Conservation (phyloP, 768 basidiomycete species). For the Russula foetens region DNA sequence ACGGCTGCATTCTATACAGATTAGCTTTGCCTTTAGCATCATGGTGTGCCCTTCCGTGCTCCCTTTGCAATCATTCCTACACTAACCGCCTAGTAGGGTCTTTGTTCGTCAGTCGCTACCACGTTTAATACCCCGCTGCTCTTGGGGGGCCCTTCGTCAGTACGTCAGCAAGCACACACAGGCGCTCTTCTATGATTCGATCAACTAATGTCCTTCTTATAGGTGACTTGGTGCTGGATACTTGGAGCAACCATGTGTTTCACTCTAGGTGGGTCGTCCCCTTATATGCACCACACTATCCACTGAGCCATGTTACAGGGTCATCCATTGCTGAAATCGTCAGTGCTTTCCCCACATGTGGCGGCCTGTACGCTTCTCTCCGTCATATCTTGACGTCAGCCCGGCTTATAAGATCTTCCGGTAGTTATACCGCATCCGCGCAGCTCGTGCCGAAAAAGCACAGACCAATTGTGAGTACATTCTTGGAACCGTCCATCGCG, state of each 20-base stretch:
- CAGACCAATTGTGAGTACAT: conserved; percentile 47
- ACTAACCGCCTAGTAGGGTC: conserved; percentile 35
- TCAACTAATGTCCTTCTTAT: neutral
- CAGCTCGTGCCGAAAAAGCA: conserved; percentile 56
- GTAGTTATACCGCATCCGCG: conserved; percentile 75
- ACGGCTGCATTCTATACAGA: conserved; percentile 29
- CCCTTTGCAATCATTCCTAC: neutral
- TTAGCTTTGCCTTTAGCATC: conserved; percentile 72
- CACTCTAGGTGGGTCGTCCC: conserved; percentile 39
- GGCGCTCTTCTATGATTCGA: neutral
- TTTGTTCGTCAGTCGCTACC: conserved; percentile 70
- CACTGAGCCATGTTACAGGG: conserved; percentile 23
- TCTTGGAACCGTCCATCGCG: neutral
- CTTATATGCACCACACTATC: neutral
- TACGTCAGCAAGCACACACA: conserved; percentile 26
- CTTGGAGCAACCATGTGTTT: conserved; percentile 66
- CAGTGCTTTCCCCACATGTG: conserved; percentile 67
- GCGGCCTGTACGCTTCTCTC: conserved; percentile 46
- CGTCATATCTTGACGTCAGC: neutral
- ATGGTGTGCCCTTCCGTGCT: conserved; percentile 36
- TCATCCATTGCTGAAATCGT: conserved; percentile 71
- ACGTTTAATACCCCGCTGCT: conserved; percentile 70
- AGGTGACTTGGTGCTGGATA: conserved; percentile 71
- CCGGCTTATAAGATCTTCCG: neutral
- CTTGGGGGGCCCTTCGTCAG: conserved; percentile 62